Evolutionary conservation across 2,329 filamentous ascomycete species (phyloP).

Genomic region (Stagonosporopsis chrysanthemi): DNA sequence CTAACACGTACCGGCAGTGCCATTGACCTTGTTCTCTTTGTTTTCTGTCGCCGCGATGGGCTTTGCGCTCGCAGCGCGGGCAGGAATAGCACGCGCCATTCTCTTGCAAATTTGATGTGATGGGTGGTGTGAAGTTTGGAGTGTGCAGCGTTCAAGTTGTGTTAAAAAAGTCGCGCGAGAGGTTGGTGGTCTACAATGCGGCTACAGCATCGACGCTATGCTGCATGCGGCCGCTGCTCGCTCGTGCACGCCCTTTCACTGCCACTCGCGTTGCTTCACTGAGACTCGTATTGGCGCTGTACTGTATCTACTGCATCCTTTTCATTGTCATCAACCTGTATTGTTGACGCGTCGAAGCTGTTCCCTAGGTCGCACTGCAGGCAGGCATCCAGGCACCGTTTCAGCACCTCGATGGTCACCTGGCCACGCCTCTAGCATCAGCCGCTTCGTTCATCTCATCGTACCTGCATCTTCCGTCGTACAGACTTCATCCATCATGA

Average conservation of each 20-base stretch:
- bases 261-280: not conserved
- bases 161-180: constrained; percentile 28
- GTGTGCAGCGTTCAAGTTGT: constrained; percentile 25
- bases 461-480: constrained; percentile 1
- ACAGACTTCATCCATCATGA: constrained; percentile 26
- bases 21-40: constrained; percentile 34
- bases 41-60: constrained; percentile 36
- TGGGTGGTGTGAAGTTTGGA: constrained; percentile 25
- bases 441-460: constrained; percentile 10
- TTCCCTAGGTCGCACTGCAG: not conserved
- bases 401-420: constrained; percentile 30
- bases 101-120: constrained; percentile 22
- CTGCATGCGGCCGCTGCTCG: constrained; percentile 11
- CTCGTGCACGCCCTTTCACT: constrained; percentile 16
- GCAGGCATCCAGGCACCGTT: constrained; percentile 3
- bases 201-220: constrained; percentile 21
- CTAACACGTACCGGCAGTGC: constrained; percentile 39
- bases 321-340: not conserved
- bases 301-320: not conserved
- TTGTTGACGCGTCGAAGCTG: not conserved
- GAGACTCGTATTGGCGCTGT: not conserved
- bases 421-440: constrained; percentile 15
- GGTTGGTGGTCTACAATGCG: constrained; percentile 1
- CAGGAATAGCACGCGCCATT: constrained; percentile 41
- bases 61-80: constrained; percentile 41